phyloP scores from a whole-genome alignment of 192 early-diverging fungal species.

The Coemansia sp. region DNA sequence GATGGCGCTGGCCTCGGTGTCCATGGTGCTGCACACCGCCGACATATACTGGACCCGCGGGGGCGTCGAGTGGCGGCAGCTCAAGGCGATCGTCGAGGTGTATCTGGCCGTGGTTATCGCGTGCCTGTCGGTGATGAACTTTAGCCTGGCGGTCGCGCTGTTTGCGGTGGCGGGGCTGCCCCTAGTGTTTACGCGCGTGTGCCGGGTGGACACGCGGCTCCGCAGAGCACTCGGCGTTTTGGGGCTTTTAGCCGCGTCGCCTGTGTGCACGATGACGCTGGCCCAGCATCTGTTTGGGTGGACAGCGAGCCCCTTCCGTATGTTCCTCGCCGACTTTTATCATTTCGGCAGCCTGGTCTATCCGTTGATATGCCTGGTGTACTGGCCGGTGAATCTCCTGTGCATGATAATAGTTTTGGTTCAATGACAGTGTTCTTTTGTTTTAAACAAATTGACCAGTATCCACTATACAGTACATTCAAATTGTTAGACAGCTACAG shows the following conservation, averaged over 20 bases:
- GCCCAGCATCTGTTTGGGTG: constrained; percentile 34
- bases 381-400: constrained; percentile 64
- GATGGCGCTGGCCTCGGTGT: constrained; percentile 25
- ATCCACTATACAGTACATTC: too few species aligned
- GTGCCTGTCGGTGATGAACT: constrained; percentile 69
- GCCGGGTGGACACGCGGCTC: constrained; percentile 4
- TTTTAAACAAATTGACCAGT: too few species aligned
- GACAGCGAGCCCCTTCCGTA: constrained; percentile 49
- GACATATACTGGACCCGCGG: constrained; percentile 36
- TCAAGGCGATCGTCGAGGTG: constrained; percentile 35
- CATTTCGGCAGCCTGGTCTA: constrained; percentile 62
- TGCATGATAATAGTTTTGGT: constrained; percentile 44
- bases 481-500: too few species aligned
- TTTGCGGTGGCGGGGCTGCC: constrained; percentile 62
- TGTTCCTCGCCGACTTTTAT: constrained; percentile 62
- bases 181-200: constrained; percentile 57
- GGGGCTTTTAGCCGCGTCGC: constrained; percentile 49
- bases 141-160: constrained; percentile 63
- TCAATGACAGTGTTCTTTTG: constrained; percentile 50
- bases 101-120: constrained; percentile 62
- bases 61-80: constrained; percentile 47
- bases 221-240: constrained; percentile 7
- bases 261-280: constrained; percentile 57
- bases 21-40: constrained; percentile 56
- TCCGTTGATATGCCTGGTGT: constrained; percentile 63